These are phyloP conservation scores for Diaporthe citrichinensis DNA, from an alignment of 2,329 filamentous ascomycete species.

Conservation along the genomic window DNA sequence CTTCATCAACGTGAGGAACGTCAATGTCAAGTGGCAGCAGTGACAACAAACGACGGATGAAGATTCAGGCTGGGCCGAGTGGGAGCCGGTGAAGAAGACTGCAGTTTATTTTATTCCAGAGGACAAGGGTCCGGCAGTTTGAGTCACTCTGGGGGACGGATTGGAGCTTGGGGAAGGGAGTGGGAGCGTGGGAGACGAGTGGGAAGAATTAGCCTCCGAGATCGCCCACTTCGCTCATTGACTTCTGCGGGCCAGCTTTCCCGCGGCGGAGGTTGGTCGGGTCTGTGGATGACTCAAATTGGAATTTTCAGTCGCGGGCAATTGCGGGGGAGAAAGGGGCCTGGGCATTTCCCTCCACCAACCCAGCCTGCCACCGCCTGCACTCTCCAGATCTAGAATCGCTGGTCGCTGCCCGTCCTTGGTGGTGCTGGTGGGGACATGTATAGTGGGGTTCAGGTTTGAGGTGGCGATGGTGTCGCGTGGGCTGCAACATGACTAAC, in stretches of 20 bases:
- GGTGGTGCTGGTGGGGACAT: neutral
- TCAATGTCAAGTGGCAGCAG: conserved; percentile 27
- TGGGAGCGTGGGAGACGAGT: no score
- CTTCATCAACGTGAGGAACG: conserved; percentile 19
- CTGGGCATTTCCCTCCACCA: neutral
- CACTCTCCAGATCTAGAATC: neutral
- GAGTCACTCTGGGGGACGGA: conserved; percentile 6
- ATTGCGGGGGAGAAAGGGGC: conserved; percentile 22
- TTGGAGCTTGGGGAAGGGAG: conserved; percentile 1
- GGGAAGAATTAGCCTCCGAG: conserved; percentile 26
- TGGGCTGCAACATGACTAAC: neutral
- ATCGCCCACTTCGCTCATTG: conserved; percentile 19
- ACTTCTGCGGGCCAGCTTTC: neutral
- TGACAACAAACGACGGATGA: conserved; percentile 4
- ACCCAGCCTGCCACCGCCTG: neutral
- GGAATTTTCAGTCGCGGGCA: conserved; percentile 19
- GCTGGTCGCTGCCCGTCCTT: neutral
- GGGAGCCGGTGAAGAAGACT: conserved; percentile 15
- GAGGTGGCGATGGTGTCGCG: conserved; percentile 16
- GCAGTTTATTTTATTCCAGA: conserved; percentile 20
- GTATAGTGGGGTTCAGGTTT: conserved; percentile 16
- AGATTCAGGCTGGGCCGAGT: conserved; percentile 16
- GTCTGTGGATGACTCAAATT: conserved; percentile 24
- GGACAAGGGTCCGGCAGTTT: conserved; percentile 4
- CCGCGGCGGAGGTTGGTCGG: conserved; percentile 1